phyloP scores from a whole-genome alignment of 1,284 basidiomycete genomes.

The Rhodofomes roseus region DNA sequence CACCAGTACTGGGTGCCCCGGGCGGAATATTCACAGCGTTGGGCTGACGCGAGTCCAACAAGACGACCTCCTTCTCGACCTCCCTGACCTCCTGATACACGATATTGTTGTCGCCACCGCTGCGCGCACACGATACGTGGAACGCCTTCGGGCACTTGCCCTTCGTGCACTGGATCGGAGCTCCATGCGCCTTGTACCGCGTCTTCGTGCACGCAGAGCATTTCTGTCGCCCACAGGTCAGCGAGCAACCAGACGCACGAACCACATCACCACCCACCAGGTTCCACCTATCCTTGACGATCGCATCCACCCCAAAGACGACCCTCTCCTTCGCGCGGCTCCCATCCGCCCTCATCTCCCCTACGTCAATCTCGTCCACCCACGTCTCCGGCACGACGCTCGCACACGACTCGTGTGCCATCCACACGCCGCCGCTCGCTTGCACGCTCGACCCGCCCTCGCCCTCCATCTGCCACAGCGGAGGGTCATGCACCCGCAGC shows the following conservation, averaged over 20 bases:
- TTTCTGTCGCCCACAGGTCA: constrained; percentile 52
- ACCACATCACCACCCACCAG: constrained; percentile 50
- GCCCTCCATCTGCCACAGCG: constrained; percentile 47
- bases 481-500: constrained; percentile 67
- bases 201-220: constrained; percentile 78
- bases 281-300: constrained; percentile 88
- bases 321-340: constrained; percentile 44
- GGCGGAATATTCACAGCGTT: background rate
- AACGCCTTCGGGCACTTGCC: constrained; percentile 92
- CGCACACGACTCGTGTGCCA: constrained; percentile 78
- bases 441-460: constrained; percentile 29
- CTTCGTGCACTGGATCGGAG: constrained; percentile 92
- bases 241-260: background rate
- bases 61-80: constrained; percentile 74
- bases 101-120: constrained; percentile 49
- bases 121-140: constrained; percentile 87
- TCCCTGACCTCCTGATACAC: constrained; percentile 61
- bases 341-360: constrained; percentile 26
- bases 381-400: constrained; percentile 82
- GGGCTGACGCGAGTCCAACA: constrained; percentile 36
- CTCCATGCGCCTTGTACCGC: constrained; percentile 72
- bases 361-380: constrained; percentile 63
- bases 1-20: background rate
- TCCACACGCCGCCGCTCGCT: constrained; percentile 45
- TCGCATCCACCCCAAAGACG: constrained; percentile 79